Evolutionary conservation across 495 filamentous ascomycete species (phyloP).

Genomic region (Glutinoglossum americanum): DNA sequence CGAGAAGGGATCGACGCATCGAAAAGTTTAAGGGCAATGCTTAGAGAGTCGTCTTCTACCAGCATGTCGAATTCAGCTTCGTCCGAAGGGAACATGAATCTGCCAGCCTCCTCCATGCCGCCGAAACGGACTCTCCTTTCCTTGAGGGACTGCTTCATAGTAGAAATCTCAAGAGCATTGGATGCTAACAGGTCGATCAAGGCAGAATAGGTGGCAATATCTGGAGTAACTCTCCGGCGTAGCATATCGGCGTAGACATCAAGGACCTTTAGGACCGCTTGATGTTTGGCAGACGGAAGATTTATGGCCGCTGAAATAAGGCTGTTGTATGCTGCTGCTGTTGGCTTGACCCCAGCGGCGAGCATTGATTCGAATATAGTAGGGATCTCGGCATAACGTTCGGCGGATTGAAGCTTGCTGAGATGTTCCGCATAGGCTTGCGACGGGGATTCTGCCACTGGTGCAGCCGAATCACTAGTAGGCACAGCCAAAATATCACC

Average conservation of each 20-base stretch:
- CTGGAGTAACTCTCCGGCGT: slow-evolving; percentile 56
- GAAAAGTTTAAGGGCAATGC: slow-evolving; percentile 68
- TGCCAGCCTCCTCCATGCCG: slow-evolving; percentile 65
- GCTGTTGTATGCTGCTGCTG: slow-evolving; percentile 71
- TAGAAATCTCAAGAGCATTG: slow-evolving; percentile 50
- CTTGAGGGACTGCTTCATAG: slow-evolving; percentile 47
- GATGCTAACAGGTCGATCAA: slow-evolving; percentile 61
- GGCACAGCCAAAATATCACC: background rate
- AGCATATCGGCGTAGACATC: slow-evolving; percentile 96
- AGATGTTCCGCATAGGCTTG: slow-evolving; percentile 55
- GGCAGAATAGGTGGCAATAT: slow-evolving; percentile 67
- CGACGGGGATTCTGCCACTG: slow-evolving; percentile 28
- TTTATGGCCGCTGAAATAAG: slow-evolving; percentile 63
- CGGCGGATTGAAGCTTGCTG: slow-evolving; percentile 39
- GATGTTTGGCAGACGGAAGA: slow-evolving; percentile 46
- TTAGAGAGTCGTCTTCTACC: slow-evolving; percentile 65
- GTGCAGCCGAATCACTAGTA: slow-evolving; percentile 5
- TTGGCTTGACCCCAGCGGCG: slow-evolving; percentile 52
- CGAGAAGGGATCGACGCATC: slow-evolving; percentile 38
- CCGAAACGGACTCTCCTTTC: slow-evolving; percentile 59
- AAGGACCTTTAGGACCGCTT: slow-evolving; percentile 70
- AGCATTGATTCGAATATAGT: slow-evolving; percentile 76
- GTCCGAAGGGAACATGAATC: slow-evolving; percentile 76
- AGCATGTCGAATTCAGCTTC: slow-evolving; percentile 66
- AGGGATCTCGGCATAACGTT: slow-evolving; percentile 66